These are phyloP conservation scores for Neobulgaria alba DNA, from an alignment of 2,329 filamentous ascomycete genomes.

Conservation along the genomic window DNA sequence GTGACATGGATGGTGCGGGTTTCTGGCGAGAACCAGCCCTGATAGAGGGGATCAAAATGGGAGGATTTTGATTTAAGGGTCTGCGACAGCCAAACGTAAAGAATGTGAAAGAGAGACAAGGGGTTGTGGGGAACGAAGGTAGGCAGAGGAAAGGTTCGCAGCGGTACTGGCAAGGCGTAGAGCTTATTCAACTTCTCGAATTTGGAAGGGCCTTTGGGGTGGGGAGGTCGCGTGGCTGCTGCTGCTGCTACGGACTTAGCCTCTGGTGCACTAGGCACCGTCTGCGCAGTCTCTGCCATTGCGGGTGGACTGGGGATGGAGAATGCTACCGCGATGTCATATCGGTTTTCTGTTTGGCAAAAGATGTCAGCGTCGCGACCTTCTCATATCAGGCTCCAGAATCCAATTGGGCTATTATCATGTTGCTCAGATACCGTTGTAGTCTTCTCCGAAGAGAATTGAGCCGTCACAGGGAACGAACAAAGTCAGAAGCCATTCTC, in stretches of 20 bases:
- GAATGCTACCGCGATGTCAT: conserved; percentile 21
- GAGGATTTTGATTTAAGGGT: conserved; percentile 54
- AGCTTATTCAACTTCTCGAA: conserved; percentile 55
- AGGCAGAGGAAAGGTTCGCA: conserved; percentile 77
- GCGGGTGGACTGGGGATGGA: too few relatives aligned
- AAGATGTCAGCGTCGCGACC: conserved; percentile 12
- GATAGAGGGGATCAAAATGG: conserved; percentile 56
- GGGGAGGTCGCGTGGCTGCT: conserved; percentile 11
- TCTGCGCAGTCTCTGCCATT: too few relatives aligned
- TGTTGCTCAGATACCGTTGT: conserved; percentile 91
- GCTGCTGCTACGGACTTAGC: too few relatives aligned
- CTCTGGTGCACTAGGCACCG: too few relatives aligned
- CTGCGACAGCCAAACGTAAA: conserved; percentile 69
- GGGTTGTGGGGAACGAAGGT: conserved; percentile 88
- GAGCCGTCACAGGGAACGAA: conserved; percentile 54
- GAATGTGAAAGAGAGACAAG: conserved; percentile 73
- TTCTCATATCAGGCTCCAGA: background rate
- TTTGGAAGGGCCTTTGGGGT: conserved; percentile 20
- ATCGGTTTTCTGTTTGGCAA: conserved; percentile 9
- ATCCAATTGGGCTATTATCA: conserved; percentile 20
- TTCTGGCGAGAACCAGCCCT: conserved; percentile 70
- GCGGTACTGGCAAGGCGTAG: conserved; percentile 71
- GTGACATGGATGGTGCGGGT: conserved; percentile 80
- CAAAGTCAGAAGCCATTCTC: conserved; percentile 36
- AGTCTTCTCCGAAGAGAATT: conserved; percentile 62